These are phyloP conservation scores for Agrocybe pediades DNA, from an alignment of 768 basidiomycete species.

Conservation along the genomic window DNA sequence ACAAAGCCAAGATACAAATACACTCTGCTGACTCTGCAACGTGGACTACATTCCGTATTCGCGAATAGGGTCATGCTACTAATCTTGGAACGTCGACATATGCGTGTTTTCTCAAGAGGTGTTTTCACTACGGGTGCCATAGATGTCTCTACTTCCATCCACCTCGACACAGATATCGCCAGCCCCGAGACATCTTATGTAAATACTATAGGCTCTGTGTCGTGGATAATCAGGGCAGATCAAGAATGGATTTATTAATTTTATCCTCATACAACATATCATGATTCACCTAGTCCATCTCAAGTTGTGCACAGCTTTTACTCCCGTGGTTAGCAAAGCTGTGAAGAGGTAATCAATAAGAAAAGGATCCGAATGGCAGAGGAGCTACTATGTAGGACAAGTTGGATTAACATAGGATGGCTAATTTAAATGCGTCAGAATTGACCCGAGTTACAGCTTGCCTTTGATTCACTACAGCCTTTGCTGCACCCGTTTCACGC, in stretches of 20 bases:
- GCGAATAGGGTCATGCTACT: constrained; percentile 5
- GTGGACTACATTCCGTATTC: constrained; percentile 6
- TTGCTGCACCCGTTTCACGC: no score
- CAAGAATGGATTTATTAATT: background rate
- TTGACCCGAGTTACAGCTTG: no score
- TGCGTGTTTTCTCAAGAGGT: background rate
- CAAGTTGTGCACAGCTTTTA: no score
- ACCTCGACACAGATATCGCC: background rate
- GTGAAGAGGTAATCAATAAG: no score
- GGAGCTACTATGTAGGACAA: no score
- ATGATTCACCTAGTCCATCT: no score
- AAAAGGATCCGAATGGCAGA: no score
- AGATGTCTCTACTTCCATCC: constrained; percentile 1
- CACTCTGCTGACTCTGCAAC: background rate
- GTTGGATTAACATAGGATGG: no score
- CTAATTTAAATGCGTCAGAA: no score
- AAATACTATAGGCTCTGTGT: background rate
- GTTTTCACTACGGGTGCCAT: background rate
- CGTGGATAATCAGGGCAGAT: background rate
- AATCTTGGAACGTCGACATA: constrained; percentile 1
- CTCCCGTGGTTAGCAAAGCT: no score
- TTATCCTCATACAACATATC: no score
- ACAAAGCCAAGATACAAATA: background rate
- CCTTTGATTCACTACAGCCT: no score
- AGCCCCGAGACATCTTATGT: background rate